Conservation (phyloP, 1,284 basidiomycete species). For the Cutaneotrichosporon cavernicola region DNA sequence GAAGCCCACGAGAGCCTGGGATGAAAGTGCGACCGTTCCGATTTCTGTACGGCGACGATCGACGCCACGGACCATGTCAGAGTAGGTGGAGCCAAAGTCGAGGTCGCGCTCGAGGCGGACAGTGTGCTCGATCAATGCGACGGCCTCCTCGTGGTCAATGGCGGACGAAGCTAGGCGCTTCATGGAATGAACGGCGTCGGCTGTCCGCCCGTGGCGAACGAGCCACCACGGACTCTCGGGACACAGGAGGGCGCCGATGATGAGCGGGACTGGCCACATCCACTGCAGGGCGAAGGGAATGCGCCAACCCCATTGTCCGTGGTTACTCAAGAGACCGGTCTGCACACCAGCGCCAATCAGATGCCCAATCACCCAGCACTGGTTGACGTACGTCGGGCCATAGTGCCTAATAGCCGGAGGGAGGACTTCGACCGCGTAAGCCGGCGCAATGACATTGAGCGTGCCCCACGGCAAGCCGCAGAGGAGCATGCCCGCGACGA, state of each 20-base stretch:
- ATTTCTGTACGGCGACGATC: constrained; percentile 50
- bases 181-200: constrained; percentile 18
- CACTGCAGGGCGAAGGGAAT: constrained; percentile 20
- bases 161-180: constrained; percentile 6
- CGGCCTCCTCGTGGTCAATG: constrained; percentile 40
- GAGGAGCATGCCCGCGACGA: constrained; percentile 51
- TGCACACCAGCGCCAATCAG: constrained; percentile 28
- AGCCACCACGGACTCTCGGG: constrained; percentile 45
- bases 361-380: constrained; percentile 46
- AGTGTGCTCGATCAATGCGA: constrained; percentile 52
- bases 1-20: constrained; percentile 7
- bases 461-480: constrained; percentile 30
- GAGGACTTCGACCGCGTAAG: constrained; percentile 51
- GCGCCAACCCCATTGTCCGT: constrained; percentile 27
- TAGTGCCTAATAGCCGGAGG: constrained; percentile 45
- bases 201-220: constrained; percentile 34
- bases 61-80: constrained; percentile 49
- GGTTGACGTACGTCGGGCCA: constrained; percentile 50
- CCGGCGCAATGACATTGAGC: constrained; percentile 31
- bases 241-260: constrained; percentile 19
- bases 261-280: constrained; percentile 24
- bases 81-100: constrained; percentile 41
- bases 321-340: constrained; percentile 14
- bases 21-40: constrained; percentile 12
- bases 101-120: constrained; percentile 29